Percentiles rank a stretch among this genome's conserved stretches.
Conservation (phyloP, 257 asterid species). For the Gentiana dahurica region DNA sequence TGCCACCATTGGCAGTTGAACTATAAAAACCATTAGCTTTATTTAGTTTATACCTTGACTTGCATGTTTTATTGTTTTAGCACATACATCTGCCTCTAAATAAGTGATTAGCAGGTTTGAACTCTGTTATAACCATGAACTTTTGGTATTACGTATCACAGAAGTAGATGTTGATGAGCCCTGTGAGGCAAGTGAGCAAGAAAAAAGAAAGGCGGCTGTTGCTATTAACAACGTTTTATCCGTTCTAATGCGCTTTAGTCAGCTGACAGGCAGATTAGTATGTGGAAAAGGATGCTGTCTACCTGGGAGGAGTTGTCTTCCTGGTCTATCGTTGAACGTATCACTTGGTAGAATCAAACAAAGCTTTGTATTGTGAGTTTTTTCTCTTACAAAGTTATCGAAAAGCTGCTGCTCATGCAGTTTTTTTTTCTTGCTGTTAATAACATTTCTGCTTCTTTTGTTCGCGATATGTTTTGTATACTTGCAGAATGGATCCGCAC, state of each 20-base stretch:
- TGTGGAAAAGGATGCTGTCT: conserved; percentile 49
- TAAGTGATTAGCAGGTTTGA: neutral
- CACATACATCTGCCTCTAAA: no score
- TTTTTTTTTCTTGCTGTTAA: conserved; percentile 10
- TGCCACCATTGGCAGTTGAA: no score
- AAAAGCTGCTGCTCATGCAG: conserved; percentile 7
- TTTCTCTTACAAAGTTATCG: conserved; percentile 21
- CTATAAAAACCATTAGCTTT: no score
- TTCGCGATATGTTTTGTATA: conserved; percentile 2
- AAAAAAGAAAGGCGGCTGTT: conserved; percentile 54
- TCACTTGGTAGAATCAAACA: conserved; percentile 99
- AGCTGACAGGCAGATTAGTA: conserved; percentile 56
- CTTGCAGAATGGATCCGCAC: conserved; percentile 62
- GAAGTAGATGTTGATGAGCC: conserved; percentile 48
- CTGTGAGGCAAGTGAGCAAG: conserved; percentile 73
- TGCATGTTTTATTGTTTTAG: no score
- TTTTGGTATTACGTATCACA: conserved; percentile 21
- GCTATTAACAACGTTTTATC: conserved; percentile 61
- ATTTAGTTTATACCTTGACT: no score
- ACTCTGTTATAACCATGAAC: neutral
- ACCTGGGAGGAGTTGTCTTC: conserved; percentile 30
- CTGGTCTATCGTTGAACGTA: conserved; percentile 51
- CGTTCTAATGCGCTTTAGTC: conserved; percentile 63
- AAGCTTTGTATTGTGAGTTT: conserved; percentile 99
- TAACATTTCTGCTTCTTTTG: conserved; percentile 11